phyloP scores from a whole-genome alignment of 176 grass and related monocot species.

The Cenchrus fungigraminus region DNA sequence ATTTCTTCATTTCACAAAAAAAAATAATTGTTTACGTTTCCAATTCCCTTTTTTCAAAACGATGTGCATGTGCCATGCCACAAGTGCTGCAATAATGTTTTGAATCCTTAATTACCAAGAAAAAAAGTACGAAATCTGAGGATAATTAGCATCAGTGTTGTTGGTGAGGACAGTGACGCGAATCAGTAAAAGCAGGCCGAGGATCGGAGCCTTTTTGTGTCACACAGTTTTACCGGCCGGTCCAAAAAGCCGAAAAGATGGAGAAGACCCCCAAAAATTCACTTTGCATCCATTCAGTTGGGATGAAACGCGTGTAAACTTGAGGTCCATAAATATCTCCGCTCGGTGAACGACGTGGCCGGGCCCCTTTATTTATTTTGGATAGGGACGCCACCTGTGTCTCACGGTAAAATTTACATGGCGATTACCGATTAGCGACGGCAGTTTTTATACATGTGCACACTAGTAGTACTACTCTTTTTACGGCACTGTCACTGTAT shows the following conservation, averaged over 20 bases:
- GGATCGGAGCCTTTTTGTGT: not conserved
- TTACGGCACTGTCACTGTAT: not conserved
- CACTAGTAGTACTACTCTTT: not conserved
- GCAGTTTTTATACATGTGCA: too few relatives aligned
- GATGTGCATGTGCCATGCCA: too few relatives aligned
- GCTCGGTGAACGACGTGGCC: not conserved
- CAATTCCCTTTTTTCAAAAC: too few relatives aligned
- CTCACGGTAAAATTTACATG: not conserved
- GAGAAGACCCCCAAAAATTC: not conserved
- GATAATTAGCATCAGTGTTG: not conserved
- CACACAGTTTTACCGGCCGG: not conserved
- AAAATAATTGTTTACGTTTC: too few relatives aligned
- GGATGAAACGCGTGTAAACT: constrained; percentile 17
- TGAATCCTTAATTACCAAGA: not conserved
- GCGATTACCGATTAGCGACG: not conserved
- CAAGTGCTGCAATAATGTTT: not conserved
- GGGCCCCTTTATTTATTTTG: not conserved
- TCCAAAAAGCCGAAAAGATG: not conserved
- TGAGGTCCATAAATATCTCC: constrained; percentile 7
- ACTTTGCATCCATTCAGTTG: not conserved
- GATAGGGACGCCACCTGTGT: not conserved
- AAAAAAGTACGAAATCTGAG: too few relatives aligned
- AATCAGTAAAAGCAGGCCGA: not conserved
- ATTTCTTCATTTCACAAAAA: not conserved
- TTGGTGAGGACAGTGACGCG: constrained; percentile 6